Percentiles rank a stretch among this genome's conserved stretches.
phyloP scores from a whole-genome alignment of 1,284 basidiomycete species.

The Marasmius oreades region DNA sequence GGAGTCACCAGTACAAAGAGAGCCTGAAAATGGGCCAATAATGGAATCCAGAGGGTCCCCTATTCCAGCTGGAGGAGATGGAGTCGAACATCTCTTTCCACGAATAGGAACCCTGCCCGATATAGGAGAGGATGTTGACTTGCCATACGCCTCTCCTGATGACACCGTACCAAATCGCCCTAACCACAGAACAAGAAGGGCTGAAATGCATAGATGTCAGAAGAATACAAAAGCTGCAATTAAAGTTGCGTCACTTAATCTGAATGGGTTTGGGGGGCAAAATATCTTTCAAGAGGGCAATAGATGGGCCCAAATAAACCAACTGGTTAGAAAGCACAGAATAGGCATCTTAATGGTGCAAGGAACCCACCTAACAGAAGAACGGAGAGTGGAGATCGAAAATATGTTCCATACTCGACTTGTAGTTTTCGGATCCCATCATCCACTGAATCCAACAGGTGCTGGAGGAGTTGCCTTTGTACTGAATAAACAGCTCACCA shows the following conservation, averaged over 20 bases:
- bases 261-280: slow-evolving; percentile 13
- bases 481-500: slow-evolving; percentile 27
- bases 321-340: slow-evolving; percentile 15
- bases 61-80: no score
- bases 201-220: background rate
- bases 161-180: background rate
- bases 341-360: slow-evolving; percentile 23
- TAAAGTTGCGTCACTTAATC: slow-evolving; percentile 19
- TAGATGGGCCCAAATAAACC: slow-evolving; percentile 24
- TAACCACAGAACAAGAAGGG: background rate
- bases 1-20: no score
- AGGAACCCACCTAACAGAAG: slow-evolving; percentile 25
- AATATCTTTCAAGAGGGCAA: slow-evolving; percentile 1
- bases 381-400: slow-evolving; percentile 6
- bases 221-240: slow-evolving; percentile 17
- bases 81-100: background rate
- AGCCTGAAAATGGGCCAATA: no score
- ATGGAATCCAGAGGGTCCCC: no score
- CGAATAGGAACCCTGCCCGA: background rate
- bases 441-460: no score
- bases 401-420: slow-evolving; percentile 3
- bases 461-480: slow-evolving; percentile 30
- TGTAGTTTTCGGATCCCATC: no score
- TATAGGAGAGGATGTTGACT: background rate
- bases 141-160: background rate